Conservation (phyloP, 129 eudicot species). For the Pseudognaphalium luteoalbum region DNA sequence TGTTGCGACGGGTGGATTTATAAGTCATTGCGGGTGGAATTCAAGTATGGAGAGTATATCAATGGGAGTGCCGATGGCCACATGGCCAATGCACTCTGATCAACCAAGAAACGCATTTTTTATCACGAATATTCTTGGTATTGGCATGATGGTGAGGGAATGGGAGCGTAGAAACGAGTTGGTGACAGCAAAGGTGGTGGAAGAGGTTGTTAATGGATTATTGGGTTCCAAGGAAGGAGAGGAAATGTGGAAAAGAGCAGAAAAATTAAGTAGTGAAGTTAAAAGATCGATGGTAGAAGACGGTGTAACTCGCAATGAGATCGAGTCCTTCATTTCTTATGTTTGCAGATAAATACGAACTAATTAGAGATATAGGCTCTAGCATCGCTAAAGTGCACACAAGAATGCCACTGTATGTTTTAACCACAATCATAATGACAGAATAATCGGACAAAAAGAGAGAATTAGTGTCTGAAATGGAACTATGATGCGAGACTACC, state of each 20-base stretch:
- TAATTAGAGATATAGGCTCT: too few relatives aligned
- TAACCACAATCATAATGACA: too few relatives aligned
- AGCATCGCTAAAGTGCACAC: too few relatives aligned
- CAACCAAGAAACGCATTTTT: conserved; percentile 38
- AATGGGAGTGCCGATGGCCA: conserved; percentile 43
- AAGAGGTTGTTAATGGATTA: conserved; percentile 16
- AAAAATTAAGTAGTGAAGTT: conserved; percentile 24
- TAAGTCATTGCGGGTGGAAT: conserved; percentile 58
- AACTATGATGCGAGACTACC: too few relatives aligned
- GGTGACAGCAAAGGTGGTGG: conserved; percentile 24
- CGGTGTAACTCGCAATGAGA: conserved; percentile 21
- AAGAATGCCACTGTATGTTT: too few relatives aligned
- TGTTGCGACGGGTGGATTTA: conserved; percentile 31
- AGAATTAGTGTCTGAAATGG: too few relatives aligned
- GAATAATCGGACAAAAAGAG: too few relatives aligned
- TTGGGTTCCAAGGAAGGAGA: conserved; percentile 36
- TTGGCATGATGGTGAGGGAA: conserved; percentile 33
- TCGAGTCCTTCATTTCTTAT: conserved; percentile 34
- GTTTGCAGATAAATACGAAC: too few relatives aligned
- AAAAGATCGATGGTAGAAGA: conserved; percentile 28
- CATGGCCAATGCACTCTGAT: conserved; percentile 54
- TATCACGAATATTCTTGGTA: conserved; percentile 19
- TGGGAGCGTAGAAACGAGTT: conserved; percentile 35
- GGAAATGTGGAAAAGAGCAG: conserved; percentile 34
- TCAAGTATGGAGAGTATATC: conserved; percentile 43